Conservation (phyloP, 352 stramenopile genomes). For the Globisporangium paroecandrum region DNA sequence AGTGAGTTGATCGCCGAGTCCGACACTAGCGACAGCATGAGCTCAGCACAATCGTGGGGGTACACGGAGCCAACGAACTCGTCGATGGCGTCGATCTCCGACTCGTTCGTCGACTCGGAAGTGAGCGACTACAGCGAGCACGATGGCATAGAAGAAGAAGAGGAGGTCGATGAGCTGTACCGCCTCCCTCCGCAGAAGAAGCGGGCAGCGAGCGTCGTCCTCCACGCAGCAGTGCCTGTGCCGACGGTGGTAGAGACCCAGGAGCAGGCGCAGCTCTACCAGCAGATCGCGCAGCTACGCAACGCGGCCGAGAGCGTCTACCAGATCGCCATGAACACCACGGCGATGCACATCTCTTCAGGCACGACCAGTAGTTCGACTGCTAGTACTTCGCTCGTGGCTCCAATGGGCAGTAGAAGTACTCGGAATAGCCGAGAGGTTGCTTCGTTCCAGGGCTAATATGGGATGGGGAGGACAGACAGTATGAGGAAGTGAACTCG, state of each 20-base stretch:
- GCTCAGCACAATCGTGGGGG: not conserved
- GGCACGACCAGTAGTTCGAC: not conserved
- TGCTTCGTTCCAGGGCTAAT: not conserved
- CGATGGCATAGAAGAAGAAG: not conserved
- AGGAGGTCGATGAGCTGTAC: not conserved
- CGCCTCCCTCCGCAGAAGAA: not conserved
- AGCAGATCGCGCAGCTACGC: constrained; percentile 43
- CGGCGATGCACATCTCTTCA: constrained; percentile 1
- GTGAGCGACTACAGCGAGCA: not conserved
- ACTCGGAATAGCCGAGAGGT: not conserved
- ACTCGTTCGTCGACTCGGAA: not conserved
- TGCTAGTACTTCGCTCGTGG: not conserved
- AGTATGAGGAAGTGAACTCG: too few relatives aligned
- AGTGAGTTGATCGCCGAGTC: not conserved
- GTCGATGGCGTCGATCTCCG: not conserved
- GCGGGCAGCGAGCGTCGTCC: not conserved
- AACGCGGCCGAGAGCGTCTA: constrained; percentile 43
- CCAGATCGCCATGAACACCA: constrained; percentile 17
- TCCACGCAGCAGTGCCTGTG: not conserved
- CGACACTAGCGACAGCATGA: not conserved
- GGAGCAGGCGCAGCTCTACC: constrained; percentile 27
- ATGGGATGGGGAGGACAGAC: too few relatives aligned
- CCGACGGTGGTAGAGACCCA: not conserved
- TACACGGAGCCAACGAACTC: not conserved
- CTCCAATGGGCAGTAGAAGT: not conserved